These are phyloP conservation scores for Linanthus parryae DNA, from an alignment of 148 eudicot species.

Conservation along the genomic window DNA sequence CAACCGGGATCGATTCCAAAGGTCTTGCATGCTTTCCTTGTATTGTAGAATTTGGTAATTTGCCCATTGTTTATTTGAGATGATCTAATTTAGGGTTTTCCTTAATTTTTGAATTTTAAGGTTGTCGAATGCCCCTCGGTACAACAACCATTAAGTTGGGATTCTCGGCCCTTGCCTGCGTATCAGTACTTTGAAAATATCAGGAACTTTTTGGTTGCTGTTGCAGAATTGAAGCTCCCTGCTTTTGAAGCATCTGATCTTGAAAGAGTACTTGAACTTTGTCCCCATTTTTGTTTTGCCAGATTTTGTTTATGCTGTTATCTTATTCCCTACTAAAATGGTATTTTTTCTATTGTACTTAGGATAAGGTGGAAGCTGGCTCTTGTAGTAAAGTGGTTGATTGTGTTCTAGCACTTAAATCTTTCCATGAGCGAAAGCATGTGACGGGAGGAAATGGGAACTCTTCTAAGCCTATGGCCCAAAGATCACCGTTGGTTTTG, in stretches of 20 bases:
- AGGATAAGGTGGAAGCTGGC: conserved; percentile 71
- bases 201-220: conserved; percentile 70
- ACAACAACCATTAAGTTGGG: conserved; percentile 51
- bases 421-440: conserved; percentile 78
- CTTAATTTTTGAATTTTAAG: conserved; percentile 16
- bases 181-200: conserved; percentile 97
- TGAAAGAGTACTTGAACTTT: conserved; percentile 46
- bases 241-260: conserved; percentile 86
- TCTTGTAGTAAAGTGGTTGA: conserved; percentile 73
- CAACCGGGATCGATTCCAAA: conserved; percentile 79
- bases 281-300: background rate
- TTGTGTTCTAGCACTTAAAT: conserved; percentile 75
- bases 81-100: background rate
- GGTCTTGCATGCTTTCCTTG: conserved; percentile 27
- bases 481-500: conserved; percentile 51
- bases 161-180: conserved; percentile 88
- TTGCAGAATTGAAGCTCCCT: conserved; percentile 59
- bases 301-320: background rate
- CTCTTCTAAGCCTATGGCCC: conserved; percentile 53
- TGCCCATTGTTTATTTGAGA: conserved; percentile 2
- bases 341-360: background rate
- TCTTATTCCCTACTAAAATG: background rate
- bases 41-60: background rate
- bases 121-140: conserved; percentile 75
- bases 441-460: conserved; percentile 65